Evolutionary conservation across 768 basidiomycete genomes (phyloP).

Genomic region (Russula sp.): DNA sequence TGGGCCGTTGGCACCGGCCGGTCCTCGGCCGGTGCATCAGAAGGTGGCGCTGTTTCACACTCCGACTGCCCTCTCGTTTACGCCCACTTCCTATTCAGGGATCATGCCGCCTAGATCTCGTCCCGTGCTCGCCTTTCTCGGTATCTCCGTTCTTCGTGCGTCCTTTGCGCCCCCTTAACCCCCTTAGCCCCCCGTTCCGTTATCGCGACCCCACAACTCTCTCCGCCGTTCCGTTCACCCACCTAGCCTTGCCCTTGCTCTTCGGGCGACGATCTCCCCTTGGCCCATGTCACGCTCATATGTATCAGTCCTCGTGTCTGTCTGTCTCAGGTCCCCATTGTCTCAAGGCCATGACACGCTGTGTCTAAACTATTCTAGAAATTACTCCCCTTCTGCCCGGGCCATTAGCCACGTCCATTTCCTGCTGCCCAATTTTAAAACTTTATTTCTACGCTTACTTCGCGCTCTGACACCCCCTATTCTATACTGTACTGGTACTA

Average conservation of each 20-base stretch:
- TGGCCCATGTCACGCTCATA: not conserved
- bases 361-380: not conserved
- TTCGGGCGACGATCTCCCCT: not conserved
- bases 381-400: not conserved
- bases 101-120: conserved; percentile 10
- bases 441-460: not conserved
- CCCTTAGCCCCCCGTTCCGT: conserved; percentile 1
- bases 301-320: conserved; percentile 4
- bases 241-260: not conserved
- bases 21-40: conserved; percentile 8
- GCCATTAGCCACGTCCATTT: not conserved
- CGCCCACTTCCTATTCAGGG: conserved; percentile 4
- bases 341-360: not conserved
- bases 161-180: not conserved
- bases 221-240: not conserved
- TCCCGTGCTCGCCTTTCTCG: not conserved
- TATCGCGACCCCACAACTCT: conserved; percentile 11
- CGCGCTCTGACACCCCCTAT: not conserved
- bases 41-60: conserved; percentile 18
- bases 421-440: conserved; percentile 4
- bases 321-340: not conserved
- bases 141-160: conserved; percentile 15
- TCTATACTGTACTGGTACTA: not conserved
- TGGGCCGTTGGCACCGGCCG: not conserved
- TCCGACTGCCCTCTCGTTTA: conserved; percentile 13